Conservation (phyloP, 2,329 filamentous ascomycete species). For the Penicillium decumbens region DNA sequence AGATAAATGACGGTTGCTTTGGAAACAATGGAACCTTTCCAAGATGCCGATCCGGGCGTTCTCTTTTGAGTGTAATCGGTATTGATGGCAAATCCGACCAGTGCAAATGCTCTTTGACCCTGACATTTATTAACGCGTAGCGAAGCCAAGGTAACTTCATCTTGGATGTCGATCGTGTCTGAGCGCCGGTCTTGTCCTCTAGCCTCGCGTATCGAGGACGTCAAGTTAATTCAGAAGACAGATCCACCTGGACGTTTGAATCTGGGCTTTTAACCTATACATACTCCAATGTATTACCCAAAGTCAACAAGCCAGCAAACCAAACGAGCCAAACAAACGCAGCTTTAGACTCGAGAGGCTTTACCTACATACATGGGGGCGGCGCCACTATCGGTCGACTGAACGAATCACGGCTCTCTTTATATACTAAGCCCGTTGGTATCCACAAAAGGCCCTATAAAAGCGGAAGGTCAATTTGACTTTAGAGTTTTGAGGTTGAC, state of each 20-base stretch:
- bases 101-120: not conserved
- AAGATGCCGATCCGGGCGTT: not conserved
- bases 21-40: not conserved
- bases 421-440: conserved; percentile 3
- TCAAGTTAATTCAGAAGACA: not conserved
- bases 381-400: not conserved
- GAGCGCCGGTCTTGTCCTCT: not conserved
- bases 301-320: not conserved
- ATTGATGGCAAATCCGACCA: not conserved
- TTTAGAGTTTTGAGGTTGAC: too few species aligned
- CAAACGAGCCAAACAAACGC: not conserved
- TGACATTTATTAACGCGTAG: too few species aligned
- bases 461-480: too few species aligned
- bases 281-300: not conserved
- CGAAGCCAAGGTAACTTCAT: too few species aligned
- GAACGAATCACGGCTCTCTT: conserved; percentile 7
- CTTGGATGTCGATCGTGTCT: not conserved
- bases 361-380: not conserved
- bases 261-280: not conserved
- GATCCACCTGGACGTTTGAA: not conserved
- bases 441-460: not conserved
- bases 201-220: not conserved
- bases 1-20: too few species aligned
- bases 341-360: not conserved
- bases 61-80: too few species aligned